Evolutionary conservation across 2,329 filamentous ascomycete genomes (phyloP).

Genomic region (Lecanosticta acicola): DNA sequence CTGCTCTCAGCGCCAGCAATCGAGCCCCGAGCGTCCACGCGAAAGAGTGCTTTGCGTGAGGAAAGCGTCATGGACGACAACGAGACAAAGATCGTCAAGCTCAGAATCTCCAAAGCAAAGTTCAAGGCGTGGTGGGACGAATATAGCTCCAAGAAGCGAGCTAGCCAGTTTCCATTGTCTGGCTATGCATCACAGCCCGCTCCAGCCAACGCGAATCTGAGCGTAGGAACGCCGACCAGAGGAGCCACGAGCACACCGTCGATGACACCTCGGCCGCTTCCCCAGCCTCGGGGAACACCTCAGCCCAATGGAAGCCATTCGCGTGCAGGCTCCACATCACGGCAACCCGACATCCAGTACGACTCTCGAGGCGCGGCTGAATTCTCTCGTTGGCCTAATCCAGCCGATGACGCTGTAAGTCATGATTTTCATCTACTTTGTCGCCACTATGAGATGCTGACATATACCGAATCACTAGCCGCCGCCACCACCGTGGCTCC

Average conservation of each 20-base stretch:
- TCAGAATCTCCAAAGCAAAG: conserved; percentile 68
- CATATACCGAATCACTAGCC: conserved; percentile 54
- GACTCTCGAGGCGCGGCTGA: conserved; percentile 56
- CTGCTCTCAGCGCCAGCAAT: conserved; percentile 54
- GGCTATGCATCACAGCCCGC: conserved; percentile 31
- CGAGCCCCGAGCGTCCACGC: conserved; percentile 63
- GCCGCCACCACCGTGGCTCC: conserved; percentile 80
- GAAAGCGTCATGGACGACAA: conserved; percentile 73
- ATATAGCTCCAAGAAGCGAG: conserved; percentile 30
- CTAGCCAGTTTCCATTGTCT: conserved; percentile 29
- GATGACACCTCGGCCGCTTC: conserved; percentile 24
- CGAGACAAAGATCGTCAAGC: conserved; percentile 59
- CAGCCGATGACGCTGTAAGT: conserved; percentile 60
- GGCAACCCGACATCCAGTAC: conserved; percentile 21
- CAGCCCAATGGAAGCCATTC: conserved; percentile 27
- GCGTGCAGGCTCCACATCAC: conserved; percentile 16
- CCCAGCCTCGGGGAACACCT: conserved; percentile 22
- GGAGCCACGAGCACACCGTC: conserved; percentile 22
- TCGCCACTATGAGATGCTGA: conserved; percentile 7
- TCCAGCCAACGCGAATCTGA: conserved; percentile 8
- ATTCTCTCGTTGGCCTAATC: conserved; percentile 55
- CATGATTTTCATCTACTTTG: background rate
- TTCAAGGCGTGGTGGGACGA: conserved; percentile 57
- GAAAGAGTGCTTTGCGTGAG: conserved; percentile 61
- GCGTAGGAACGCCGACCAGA: conserved; percentile 19